Conservation (phyloP, 192 early-diverging fungal species). For the Backusella liffmaniae region DNA sequence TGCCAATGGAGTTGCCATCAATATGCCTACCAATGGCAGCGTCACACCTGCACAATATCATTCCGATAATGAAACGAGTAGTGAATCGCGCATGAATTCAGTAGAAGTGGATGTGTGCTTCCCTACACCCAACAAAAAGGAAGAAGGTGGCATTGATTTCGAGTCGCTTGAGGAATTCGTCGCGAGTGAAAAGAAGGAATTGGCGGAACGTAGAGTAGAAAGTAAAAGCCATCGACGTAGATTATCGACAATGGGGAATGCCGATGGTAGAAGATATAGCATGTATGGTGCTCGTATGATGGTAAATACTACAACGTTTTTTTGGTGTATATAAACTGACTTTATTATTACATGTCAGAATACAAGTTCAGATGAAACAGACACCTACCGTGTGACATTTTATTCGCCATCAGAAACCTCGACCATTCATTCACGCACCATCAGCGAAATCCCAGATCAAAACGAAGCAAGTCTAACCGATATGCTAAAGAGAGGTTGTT, state of each 20-base stretch:
- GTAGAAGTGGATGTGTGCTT: constrained; percentile 32
- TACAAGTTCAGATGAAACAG: constrained; percentile 18
- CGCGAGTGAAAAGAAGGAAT: constrained; percentile 7
- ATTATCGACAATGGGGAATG: constrained; percentile 18
- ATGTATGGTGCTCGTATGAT: constrained; percentile 26
- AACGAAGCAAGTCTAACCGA: constrained; percentile 10
- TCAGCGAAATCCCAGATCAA: constrained; percentile 28
- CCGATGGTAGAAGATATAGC: constrained; percentile 18
- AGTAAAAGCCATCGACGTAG: constrained; percentile 7
- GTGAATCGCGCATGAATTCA: not conserved
- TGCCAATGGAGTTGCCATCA: not conserved
- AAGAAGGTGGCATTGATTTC: constrained; percentile 20
- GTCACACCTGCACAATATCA: not conserved
- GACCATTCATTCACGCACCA: constrained; percentile 30
- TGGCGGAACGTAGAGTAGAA: not conserved
- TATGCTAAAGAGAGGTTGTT: constrained; percentile 35
- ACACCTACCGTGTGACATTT: constrained; percentile 23
- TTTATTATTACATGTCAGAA: constrained; percentile 9
- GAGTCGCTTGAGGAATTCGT: constrained; percentile 26
- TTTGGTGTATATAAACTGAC: not conserved
- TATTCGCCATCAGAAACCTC: constrained; percentile 25
- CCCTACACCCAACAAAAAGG: constrained; percentile 11
- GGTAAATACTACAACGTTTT: constrained; percentile 18
- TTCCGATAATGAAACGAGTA: not conserved
- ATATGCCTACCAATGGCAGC: not conserved